These are phyloP conservation scores for Phellinidium pouzarii DNA, from an alignment of 1,284 basidiomycete genomes.

Conservation along the genomic window DNA sequence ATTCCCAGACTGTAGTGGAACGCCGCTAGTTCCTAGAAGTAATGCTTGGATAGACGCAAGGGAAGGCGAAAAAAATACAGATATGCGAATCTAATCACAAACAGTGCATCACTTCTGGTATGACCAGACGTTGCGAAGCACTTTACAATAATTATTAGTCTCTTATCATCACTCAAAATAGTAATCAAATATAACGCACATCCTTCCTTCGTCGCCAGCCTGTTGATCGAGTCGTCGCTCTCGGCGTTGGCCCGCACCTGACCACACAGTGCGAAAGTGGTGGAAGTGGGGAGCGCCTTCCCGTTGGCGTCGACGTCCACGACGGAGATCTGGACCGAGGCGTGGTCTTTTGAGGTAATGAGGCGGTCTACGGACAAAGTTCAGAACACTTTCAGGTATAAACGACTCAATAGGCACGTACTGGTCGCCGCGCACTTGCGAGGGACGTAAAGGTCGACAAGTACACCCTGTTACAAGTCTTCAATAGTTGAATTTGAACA, in stretches of 20 bases:
- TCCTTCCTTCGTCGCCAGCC: conserved; percentile 92
- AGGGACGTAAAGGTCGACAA: conserved; percentile 99
- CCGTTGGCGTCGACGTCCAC: conserved; percentile 94
- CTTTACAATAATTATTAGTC: conserved; percentile 18
- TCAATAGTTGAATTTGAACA: neutral
- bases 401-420: conserved; percentile 37
- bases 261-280: conserved; percentile 92
- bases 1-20: no score
- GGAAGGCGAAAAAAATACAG: neutral
- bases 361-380: conserved; percentile 63
- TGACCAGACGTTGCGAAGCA: conserved; percentile 28
- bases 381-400: conserved; percentile 9
- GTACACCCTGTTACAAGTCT: conserved; percentile 65
- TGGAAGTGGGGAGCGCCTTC: conserved; percentile 80
- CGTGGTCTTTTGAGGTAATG: conserved; percentile 98
- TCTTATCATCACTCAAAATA: neutral
- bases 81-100: conserved; percentile 3
- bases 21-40: no score
- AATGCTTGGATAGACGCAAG: no score
- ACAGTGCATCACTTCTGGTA: conserved; percentile 26
- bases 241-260: conserved; percentile 93
- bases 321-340: conserved; percentile 94
- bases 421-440: conserved; percentile 98
- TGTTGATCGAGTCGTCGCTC: conserved; percentile 95
- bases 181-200: conserved; percentile 52